These are phyloP conservation scores for Penicillium mononematosum DNA, from an alignment of 495 filamentous ascomycete species.

Conservation along the genomic window DNA sequence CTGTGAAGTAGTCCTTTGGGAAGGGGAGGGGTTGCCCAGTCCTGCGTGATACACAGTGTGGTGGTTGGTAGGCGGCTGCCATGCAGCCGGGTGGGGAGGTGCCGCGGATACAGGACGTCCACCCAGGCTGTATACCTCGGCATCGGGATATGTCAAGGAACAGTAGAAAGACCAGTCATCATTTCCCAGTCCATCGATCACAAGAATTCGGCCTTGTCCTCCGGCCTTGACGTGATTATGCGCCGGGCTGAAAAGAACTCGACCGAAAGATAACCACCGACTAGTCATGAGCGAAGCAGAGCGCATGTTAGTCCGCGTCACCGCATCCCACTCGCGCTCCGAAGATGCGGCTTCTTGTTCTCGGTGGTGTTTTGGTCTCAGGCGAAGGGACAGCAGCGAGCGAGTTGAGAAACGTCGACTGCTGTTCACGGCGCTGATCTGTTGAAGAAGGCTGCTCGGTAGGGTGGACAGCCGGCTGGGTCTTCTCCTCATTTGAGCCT, in stretches of 20 bases:
- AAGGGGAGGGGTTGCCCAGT: slow-evolving; percentile 76
- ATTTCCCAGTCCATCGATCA: slow-evolving; percentile 87
- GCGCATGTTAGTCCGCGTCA: slow-evolving; percentile 76
- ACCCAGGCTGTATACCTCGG: slow-evolving; percentile 75
- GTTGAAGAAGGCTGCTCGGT: slow-evolving; percentile 9
- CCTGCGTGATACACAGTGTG: slow-evolving; percentile 75
- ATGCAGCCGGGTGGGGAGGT: slow-evolving; percentile 41
- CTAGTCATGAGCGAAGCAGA: slow-evolving; percentile 76
- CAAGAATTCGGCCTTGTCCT: slow-evolving; percentile 64
- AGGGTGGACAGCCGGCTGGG: slow-evolving; percentile 1
- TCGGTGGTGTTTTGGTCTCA: slow-evolving; percentile 32
- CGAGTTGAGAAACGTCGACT: slow-evolving; percentile 32
- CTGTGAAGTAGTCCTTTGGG: slow-evolving; percentile 78
- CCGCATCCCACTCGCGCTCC: slow-evolving; percentile 59
- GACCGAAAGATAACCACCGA: slow-evolving; percentile 90
- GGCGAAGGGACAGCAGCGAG: slow-evolving; percentile 30
- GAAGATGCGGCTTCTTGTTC: slow-evolving; percentile 48
- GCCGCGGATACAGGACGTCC: slow-evolving; percentile 34
- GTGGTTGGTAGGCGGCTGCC: slow-evolving; percentile 74
- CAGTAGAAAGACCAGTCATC: slow-evolving; percentile 99
- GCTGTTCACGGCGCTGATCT: slow-evolving; percentile 24
- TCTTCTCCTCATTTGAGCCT: slow-evolving; percentile 19
- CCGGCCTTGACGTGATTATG: slow-evolving; percentile 72
- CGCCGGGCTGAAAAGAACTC: slow-evolving; percentile 91
- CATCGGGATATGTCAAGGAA: slow-evolving; percentile 82